These are phyloP conservation scores for Knufia petricola DNA, from an alignment of 2,329 filamentous ascomycete genomes.

Conservation along the genomic window DNA sequence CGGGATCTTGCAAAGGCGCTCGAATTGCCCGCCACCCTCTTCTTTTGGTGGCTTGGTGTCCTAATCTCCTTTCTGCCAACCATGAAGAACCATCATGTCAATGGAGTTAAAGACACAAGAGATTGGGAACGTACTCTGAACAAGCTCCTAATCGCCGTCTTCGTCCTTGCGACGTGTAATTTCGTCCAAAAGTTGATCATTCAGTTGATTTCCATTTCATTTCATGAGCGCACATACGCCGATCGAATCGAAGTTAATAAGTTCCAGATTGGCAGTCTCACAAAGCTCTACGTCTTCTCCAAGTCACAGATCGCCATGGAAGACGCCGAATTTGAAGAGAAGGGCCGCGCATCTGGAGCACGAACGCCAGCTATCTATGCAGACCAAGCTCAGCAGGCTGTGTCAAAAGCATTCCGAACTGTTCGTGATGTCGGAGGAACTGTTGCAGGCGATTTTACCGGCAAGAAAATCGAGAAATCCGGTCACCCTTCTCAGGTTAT, in stretches of 20 bases:
- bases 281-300: constrained; percentile 56
- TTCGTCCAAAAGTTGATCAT: constrained; percentile 88
- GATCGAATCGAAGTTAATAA: constrained; percentile 89
- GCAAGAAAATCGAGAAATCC: constrained; percentile 55
- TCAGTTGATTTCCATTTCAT: constrained; percentile 86
- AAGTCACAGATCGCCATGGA: constrained; percentile 57
- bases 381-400: constrained; percentile 60
- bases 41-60: constrained; percentile 84
- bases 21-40: constrained; percentile 74
- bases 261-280: constrained; percentile 64
- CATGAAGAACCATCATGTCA: constrained; percentile 55
- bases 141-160: constrained; percentile 78
- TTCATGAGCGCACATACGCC: constrained; percentile 82
- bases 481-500: constrained; percentile 80
- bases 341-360: constrained; percentile 47
- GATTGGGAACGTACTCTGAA: constrained; percentile 69
- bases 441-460: constrained; percentile 86
- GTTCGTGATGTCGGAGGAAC: constrained; percentile 78
- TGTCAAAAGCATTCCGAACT: constrained; percentile 64
- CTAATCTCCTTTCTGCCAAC: constrained; percentile 79
- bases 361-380: constrained; percentile 67
- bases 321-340: constrained; percentile 66
- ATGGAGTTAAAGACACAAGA: constrained; percentile 44
- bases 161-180: constrained; percentile 70
- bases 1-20: constrained; percentile 76